Base-by-base conservation (phyloP, 1,284 basidiomycete species). In the Leccinum subspadiceum region DNA sequence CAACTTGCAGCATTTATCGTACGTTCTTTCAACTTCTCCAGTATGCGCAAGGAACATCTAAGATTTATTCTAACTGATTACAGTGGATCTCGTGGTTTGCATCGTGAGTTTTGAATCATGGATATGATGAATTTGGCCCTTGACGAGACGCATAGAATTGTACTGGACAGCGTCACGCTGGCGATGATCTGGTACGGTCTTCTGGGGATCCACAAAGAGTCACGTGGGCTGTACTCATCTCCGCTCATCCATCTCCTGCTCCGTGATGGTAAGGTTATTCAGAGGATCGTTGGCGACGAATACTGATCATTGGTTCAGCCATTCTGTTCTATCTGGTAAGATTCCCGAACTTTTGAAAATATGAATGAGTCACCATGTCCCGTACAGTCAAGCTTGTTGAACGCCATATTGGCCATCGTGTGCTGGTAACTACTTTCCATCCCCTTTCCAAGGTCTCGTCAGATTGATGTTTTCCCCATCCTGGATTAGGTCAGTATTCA, bases 61-160 rank as follows among this genome's bases (percentile, higher is more conserved):
- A 24, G 22, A 7, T 13, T 20, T 22, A 15, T 4, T 39, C 22
- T 29, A 3, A 20, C 8, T 17, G 8, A 20, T 22, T 15, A 35
- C 24, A 64, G 64, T 65, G 64, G 64, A 2, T 66, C 2, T n/a
- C 58, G 20, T 65, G 64, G 64, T 4, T 66, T 50, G 8, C 53
- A 48, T 53, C 35, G 64, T 53, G 33, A 53, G 20, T 26, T 20
- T 26, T 20, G 12, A 4, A 20, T n/a, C n/a, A 13, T 13, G 4
- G n/a, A 53, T 5, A 8, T 37, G 8, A 13, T n/a, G 20, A 9
- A 33, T 26, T n/a, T 37, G 15, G 7, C 1, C 5, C 17, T 13
- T 53, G 35, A 53, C 10, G 17, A 5, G 35, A 8, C 17, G 2
- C n/a, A 15, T 39, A 53, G 53, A 10, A 39, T 53, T 15, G 15